Conservation (phyloP, 441 rosid genomes). For the Isatis lusitanica region DNA sequence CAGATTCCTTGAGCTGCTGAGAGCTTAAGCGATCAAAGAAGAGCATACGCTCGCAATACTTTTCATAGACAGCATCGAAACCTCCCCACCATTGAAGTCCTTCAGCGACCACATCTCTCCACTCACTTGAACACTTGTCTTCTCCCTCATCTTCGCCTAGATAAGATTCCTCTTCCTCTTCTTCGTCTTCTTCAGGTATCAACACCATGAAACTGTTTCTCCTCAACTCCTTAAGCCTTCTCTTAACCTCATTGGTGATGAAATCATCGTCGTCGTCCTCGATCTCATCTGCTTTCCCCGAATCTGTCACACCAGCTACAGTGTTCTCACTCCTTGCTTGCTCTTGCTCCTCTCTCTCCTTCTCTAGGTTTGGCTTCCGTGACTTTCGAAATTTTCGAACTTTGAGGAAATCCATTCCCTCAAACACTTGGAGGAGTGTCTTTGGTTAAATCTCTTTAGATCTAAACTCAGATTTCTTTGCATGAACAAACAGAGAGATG, state of each 20-base stretch:
- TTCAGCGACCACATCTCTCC: constrained; percentile 94
- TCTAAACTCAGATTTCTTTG: constrained; percentile 27
- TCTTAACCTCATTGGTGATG: constrained; percentile 87
- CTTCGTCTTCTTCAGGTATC: constrained; percentile 84
- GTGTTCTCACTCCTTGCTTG: constrained; percentile 48
- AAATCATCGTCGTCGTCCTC: constrained; percentile 97
- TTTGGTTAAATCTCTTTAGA: constrained; percentile 18
- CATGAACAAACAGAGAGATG: constrained; percentile 18
- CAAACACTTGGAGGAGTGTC: neutral
- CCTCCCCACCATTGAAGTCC: constrained; percentile 97
- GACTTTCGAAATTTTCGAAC: constrained; percentile 68
- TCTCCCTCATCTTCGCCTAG: constrained; percentile 47
- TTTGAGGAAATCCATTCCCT: constrained; percentile 76
- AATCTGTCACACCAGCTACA: constrained; percentile 28
- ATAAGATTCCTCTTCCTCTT: constrained; percentile 50
- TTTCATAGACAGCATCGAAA: constrained; percentile 83
- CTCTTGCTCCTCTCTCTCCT: constrained; percentile 55
- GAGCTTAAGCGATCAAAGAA: constrained; percentile 75
- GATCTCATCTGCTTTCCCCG: constrained; percentile 43
- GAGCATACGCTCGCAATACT: constrained; percentile 87
- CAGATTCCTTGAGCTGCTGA: constrained; percentile 64
- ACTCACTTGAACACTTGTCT: constrained; percentile 62
- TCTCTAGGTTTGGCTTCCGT: constrained; percentile 45
- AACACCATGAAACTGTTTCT: constrained; percentile 90
- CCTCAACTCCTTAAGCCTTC: constrained; percentile 83